Evolutionary conservation across 2,329 filamentous ascomycete genomes (phyloP), one percentile per base, ranked within the genome.

Genomic region (Colletotrichum shisoi): DNA sequence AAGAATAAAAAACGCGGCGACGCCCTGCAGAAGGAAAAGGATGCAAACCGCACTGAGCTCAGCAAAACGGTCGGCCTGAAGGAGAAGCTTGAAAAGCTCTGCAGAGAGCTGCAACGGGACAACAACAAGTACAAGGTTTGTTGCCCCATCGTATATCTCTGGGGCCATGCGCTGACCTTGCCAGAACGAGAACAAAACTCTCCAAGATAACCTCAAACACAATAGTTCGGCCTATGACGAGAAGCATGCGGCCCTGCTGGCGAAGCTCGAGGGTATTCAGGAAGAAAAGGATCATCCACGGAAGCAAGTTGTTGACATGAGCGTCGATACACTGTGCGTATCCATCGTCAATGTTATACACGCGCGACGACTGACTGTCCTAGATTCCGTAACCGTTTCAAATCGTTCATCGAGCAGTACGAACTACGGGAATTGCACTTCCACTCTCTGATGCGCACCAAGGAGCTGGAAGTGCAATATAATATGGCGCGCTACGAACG

Each of bases 1-100:
- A 98, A 97, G 80, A 95, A 94, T 74, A 98, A 97, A 84, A 96
- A 97, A 79, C 90, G 93, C 27, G 92, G 92, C 31, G 95, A 99
- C 76, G 91, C 93, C 74, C 80, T 99, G 62, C 95, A 99, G 78
- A 99, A 98, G 77, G 95, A 99, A 74, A 96, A 96, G 78, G 95
- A 99, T 76, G 89, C 92, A 71, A 91, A 91, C 64, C 89, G 93
- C 73, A 91, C 90, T 53, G 95, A 99, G 77, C 83, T 97, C 63
- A 94, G 89, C 80, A 97, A 97, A 80, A 94, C 94, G 24, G 89
- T 91, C 21, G 91, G 90, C 1, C 87, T 98, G 76, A 97, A 96
- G 78, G 94, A 98, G 77, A 98, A 98, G 80, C 83, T 99, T 52
- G 95, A 99, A 79, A 99, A 98, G 77, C 83, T 99, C 39, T 97